Percentiles rank a stretch among this genome's conserved stretches.
Evolutionary conservation across 2,329 filamentous ascomycete genomes (phyloP).

Genomic region (Penicillium glabrum): DNA sequence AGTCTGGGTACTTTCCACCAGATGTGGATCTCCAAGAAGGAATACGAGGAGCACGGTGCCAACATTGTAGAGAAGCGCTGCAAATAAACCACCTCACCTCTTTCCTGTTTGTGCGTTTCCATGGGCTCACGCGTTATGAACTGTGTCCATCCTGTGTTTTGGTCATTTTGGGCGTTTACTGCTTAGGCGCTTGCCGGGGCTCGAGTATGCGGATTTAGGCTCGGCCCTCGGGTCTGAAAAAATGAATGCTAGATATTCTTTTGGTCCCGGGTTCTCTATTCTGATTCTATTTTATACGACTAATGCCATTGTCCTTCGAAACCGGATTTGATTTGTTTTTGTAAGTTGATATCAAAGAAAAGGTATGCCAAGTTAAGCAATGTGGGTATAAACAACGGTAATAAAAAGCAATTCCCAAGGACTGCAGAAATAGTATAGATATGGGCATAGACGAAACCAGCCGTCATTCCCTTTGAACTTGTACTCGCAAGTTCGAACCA

Average conservation of each 20-base stretch:
- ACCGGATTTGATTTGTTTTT: not conserved
- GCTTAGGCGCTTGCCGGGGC: conserved; percentile 17
- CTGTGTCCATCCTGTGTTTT: conserved; percentile 7
- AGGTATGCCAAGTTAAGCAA: not conserved
- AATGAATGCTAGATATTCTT: conserved; percentile 13
- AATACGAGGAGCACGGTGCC: conserved; percentile 93
- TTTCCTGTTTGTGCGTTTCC: conserved; percentile 3
- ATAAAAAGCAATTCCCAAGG: not conserved
- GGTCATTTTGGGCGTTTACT: conserved; percentile 14
- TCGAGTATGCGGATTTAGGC: conserved; percentile 13
- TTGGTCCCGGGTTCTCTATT: not conserved
- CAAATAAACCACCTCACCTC: conserved; percentile 59
- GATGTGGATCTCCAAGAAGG: conserved; percentile 98
- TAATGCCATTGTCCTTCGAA: not conserved
- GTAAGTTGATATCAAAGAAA: not conserved
- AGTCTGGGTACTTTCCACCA: conserved; percentile 98
- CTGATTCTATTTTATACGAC: not conserved
- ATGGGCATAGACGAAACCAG: not conserved
- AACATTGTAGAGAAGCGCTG: conserved; percentile 94
- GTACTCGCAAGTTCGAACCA: not conserved
- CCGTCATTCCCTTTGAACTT: not conserved
- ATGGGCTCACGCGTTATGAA: conserved; percentile 16
- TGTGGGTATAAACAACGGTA: not conserved
- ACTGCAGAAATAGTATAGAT: not conserved
- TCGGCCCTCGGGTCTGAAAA: conserved; percentile 13